These are phyloP conservation scores for Seiridium unicorne DNA, from an alignment of 2,329 filamentous ascomycete genomes.

Conservation along the genomic window DNA sequence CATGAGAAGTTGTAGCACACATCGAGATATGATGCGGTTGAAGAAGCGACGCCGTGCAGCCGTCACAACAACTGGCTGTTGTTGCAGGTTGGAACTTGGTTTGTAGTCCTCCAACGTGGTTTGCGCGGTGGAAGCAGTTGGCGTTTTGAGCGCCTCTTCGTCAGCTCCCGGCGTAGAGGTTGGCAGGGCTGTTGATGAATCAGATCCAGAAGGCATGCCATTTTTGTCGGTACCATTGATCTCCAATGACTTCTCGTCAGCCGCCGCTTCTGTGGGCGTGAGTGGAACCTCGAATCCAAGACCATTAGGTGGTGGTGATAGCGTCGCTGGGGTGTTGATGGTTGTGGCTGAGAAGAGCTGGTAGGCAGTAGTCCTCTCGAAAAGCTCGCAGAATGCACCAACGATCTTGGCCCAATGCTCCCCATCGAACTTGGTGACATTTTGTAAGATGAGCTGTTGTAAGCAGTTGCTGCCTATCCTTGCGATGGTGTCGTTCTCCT, in stretches of 20 bases:
- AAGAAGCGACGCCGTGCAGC: constrained; percentile 92
- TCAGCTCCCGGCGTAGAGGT: constrained; percentile 14
- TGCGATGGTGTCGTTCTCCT: constrained; percentile 98
- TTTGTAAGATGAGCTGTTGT: constrained; percentile 94
- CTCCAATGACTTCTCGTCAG: constrained; percentile 57
- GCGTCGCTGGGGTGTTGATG: constrained; percentile 49
- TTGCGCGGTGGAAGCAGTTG: constrained; percentile 29
- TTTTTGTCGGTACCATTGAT: constrained; percentile 55
- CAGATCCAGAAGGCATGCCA: constrained; percentile 30
- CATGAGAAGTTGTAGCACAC: constrained; percentile 96
- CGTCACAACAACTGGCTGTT: constrained; percentile 89
- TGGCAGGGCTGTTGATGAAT: constrained; percentile 24
- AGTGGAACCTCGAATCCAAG: constrained; percentile 47
- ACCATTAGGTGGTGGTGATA: constrained; percentile 52
- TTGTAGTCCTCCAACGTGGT: constrained; percentile 81
- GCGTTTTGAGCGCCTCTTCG: constrained; percentile 17
- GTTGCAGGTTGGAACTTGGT: constrained; percentile 71
- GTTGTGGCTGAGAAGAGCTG: constrained; percentile 87
- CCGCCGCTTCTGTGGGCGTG: constrained; percentile 36
- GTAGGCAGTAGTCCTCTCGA: constrained; percentile 90
- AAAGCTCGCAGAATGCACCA: constrained; percentile 91
- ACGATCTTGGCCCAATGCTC: constrained; percentile 95
- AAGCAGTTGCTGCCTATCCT: constrained; percentile 97
- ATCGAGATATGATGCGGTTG: constrained; percentile 98
- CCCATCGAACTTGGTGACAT: constrained; percentile 84